Evolutionary conservation across 768 basidiomycete species (phyloP).

Genomic region (Rhodotorula kratochvilovae): DNA sequence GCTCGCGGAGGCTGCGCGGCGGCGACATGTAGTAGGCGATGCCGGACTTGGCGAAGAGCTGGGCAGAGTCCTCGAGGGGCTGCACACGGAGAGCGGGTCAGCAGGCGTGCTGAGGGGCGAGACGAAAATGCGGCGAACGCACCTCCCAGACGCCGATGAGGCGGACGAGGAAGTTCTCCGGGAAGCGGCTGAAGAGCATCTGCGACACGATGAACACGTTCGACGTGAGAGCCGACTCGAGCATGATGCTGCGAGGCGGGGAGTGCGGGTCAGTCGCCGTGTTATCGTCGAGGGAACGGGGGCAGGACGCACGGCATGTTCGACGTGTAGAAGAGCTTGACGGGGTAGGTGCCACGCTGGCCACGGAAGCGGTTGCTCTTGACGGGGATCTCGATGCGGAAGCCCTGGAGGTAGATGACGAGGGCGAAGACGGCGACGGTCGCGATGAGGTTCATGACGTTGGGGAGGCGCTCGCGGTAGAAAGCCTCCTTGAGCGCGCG

Average conservation of each 20-base stretch:
- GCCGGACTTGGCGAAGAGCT: slow-evolving; percentile 81
- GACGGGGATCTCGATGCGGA: slow-evolving; percentile 96
- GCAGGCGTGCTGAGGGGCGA: slow-evolving; percentile 5
- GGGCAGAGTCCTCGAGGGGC: slow-evolving; percentile 91
- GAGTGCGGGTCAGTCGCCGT: too few species aligned
- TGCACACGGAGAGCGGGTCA: slow-evolving; percentile 45
- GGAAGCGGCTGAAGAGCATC: slow-evolving; percentile 90
- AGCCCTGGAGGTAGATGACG: slow-evolving; percentile 98
- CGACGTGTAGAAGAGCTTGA: slow-evolving; percentile 97
- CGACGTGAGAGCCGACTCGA: slow-evolving; percentile 83
- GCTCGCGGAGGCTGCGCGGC: slow-evolving; percentile 85
- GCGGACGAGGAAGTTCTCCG: slow-evolving; percentile 78
- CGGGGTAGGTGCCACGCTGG: slow-evolving; percentile 89
- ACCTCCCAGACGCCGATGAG: slow-evolving; percentile 99
- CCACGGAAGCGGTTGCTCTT: slow-evolving; percentile 94
- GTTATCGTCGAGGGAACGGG: too few species aligned
- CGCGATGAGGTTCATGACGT: slow-evolving; percentile 94
- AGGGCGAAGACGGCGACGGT: slow-evolving; percentile 86
- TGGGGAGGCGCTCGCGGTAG: slow-evolving; percentile 93
- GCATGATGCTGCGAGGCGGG: slow-evolving; percentile 64
- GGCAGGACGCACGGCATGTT: slow-evolving; percentile 86
- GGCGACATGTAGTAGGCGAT: slow-evolving; percentile 98
- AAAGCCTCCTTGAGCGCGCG: slow-evolving; percentile 95
- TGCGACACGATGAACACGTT: slow-evolving; percentile 95
- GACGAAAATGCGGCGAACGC: slow-evolving; percentile 32